phyloP scores from a whole-genome alignment of 495 filamentous ascomycete species.

The Aspergillus avenaceus region DNA sequence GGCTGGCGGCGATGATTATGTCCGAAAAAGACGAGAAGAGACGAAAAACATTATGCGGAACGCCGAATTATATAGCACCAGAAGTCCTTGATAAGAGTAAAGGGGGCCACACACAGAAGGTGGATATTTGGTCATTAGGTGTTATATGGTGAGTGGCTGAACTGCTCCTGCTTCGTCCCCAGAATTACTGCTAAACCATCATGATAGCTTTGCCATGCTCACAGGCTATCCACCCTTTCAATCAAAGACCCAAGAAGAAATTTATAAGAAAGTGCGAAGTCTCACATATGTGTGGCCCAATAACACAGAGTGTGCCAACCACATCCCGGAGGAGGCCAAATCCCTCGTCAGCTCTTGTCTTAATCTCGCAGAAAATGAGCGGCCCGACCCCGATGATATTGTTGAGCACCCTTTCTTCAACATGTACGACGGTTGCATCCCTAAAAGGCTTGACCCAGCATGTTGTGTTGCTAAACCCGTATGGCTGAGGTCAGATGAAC shows the following conservation, averaged over 20 bases:
- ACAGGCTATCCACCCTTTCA: slow-evolving; percentile 88
- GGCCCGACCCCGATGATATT: slow-evolving; percentile 75
- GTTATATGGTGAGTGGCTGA: slow-evolving; percentile 76
- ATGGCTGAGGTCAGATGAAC: slow-evolving; percentile 41
- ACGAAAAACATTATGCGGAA: slow-evolving; percentile 90
- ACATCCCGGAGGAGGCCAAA: slow-evolving; percentile 62
- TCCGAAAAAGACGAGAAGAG: slow-evolving; percentile 79
- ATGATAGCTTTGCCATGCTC: slow-evolving; percentile 73
- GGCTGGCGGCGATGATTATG: slow-evolving; percentile 86
- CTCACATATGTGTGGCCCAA: slow-evolving; percentile 75
- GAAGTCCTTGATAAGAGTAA: slow-evolving; percentile 78
- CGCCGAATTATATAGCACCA: slow-evolving; percentile 97
- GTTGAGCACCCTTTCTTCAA: slow-evolving; percentile 81
- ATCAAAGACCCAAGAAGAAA: slow-evolving; percentile 79
- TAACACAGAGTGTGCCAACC: slow-evolving; percentile 39
- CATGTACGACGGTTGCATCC: slow-evolving; percentile 52
- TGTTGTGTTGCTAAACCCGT: slow-evolving; percentile 39
- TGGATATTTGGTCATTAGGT: slow-evolving; percentile 95
- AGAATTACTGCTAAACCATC: slow-evolving; percentile 9
- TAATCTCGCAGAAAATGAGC: slow-evolving; percentile 63
- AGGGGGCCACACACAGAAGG: slow-evolving; percentile 85
- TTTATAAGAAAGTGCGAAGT: slow-evolving; percentile 71
- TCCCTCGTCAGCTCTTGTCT: slow-evolving; percentile 72
- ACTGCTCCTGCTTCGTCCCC: neutral
- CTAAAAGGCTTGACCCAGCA: slow-evolving; percentile 38